A percentile compares a stretch with the other conserved stretches of the same genome.
Evolutionary conservation across 2,329 filamentous ascomycete species (phyloP).

Genomic region (Cryphonectria carpinicola): DNA sequence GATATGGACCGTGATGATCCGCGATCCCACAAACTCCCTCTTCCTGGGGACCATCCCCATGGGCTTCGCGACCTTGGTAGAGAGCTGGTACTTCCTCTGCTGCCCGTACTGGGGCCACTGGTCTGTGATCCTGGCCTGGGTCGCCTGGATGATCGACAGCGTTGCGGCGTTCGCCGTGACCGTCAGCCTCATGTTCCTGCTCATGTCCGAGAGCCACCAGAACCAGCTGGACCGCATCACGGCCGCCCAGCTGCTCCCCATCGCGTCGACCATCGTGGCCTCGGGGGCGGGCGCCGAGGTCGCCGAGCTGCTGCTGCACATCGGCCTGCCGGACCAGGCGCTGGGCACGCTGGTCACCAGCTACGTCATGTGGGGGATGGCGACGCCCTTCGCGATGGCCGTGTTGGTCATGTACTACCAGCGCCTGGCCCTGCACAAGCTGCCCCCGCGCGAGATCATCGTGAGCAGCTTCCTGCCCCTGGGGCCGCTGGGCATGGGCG

Average conservation of each 20-base stretch:
- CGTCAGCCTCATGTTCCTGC: conserved; percentile 17
- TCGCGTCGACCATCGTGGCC: conserved; percentile 62
- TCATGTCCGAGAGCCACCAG: conserved; percentile 21
- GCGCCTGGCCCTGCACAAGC: conserved; percentile 15
- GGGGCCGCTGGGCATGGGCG: conserved; percentile 49
- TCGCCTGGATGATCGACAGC: conserved; percentile 16
- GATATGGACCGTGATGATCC: conserved; percentile 64
- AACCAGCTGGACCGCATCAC: conserved; percentile 18
- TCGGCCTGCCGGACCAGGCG: conserved; percentile 1
- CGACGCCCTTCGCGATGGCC: conserved; percentile 12
- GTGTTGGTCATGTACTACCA: conserved; percentile 17
- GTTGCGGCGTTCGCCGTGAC: conserved; percentile 15
- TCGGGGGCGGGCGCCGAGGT: conserved; percentile 1
- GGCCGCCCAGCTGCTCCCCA: conserved; percentile 47
- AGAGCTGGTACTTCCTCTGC: conserved; percentile 7
- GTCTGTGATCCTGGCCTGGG: conserved; percentile 38
- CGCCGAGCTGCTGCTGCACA: background rate
- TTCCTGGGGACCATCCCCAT: conserved; percentile 68
- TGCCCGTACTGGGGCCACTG: conserved; percentile 11
- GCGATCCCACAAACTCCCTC: conserved; percentile 63
- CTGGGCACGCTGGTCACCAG: conserved; percentile 12
- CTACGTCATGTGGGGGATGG: conserved; percentile 17
- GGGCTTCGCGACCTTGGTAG: conserved; percentile 54
- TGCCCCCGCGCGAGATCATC: conserved; percentile 49
- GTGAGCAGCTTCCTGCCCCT: conserved; percentile 50